Evolutionary conservation across 2,329 filamentous ascomycete species (phyloP).

Genomic region (Erysiphe pulchra): DNA sequence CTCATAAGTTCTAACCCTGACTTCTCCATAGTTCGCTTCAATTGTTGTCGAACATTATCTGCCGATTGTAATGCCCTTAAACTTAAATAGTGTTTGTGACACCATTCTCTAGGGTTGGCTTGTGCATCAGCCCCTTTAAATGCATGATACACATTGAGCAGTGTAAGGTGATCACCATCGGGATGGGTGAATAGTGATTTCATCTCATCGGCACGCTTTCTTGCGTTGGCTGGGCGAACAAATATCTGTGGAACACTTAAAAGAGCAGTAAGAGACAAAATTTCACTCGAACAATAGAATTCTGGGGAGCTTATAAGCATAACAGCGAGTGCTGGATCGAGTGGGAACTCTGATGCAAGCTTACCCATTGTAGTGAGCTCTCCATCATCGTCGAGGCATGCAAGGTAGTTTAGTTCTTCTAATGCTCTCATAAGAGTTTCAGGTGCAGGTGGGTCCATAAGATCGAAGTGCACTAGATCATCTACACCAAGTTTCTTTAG

Average conservation of each 20-base stretch:
- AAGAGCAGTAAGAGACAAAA: conserved; percentile 78
- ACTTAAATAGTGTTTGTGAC: conserved; percentile 86
- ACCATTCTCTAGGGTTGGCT: conserved; percentile 68
- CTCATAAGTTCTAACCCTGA: conserved; percentile 65
- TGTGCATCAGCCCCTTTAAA: conserved; percentile 57
- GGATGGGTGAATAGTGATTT: conserved; percentile 79
- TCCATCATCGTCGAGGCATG: conserved; percentile 88
- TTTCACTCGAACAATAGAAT: conserved; percentile 97
- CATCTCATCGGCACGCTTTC: conserved; percentile 92
- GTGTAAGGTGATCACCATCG: conserved; percentile 84
- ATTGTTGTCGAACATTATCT: conserved; percentile 76
- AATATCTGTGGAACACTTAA: conserved; percentile 90
- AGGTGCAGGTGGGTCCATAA: conserved; percentile 94
- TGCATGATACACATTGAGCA: conserved; percentile 93
- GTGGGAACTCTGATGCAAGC: conserved; percentile 79
- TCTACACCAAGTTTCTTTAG: conserved; percentile 91
- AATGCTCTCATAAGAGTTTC: conserved; percentile 96
- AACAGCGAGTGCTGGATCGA: conserved; percentile 81
- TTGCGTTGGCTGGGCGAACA: conserved; percentile 57
- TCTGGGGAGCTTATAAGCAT: conserved; percentile 96
- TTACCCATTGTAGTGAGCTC: conserved; percentile 68
- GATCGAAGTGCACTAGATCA: conserved; percentile 90
- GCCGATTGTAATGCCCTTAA: conserved; percentile 72
- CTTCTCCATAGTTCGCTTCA: conserved; percentile 92
- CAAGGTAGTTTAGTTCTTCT: conserved; percentile 92